These are phyloP conservation scores for Trichoderma harzianum DNA, from an alignment of 2,329 filamentous ascomycete genomes.

Conservation along the genomic window DNA sequence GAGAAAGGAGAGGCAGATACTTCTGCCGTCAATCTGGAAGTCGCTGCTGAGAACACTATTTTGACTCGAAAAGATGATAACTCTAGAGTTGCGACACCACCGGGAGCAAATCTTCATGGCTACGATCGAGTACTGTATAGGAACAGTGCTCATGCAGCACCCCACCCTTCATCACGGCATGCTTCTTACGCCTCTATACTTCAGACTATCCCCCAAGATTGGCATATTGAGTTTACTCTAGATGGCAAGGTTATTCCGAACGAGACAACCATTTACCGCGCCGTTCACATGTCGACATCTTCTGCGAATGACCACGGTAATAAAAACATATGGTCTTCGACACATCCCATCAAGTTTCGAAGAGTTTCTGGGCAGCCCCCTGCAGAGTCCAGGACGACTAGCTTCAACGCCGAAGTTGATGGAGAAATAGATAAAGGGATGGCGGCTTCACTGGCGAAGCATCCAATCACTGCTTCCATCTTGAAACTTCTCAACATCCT, in stretches of 20 bases:
- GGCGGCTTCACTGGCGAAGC: conserved; percentile 76
- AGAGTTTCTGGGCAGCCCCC: conserved; percentile 80
- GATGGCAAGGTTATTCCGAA: conserved; percentile 80
- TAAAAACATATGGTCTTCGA: conserved; percentile 82
- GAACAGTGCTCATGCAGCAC: conserved; percentile 46
- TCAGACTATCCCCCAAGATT: conserved; percentile 79
- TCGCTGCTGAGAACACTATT: conserved; percentile 80
- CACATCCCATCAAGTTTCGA: conserved; percentile 89
- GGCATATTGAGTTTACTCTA: conserved; percentile 95
- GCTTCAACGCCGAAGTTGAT: conserved; percentile 43
- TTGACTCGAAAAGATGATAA: conserved; percentile 91
- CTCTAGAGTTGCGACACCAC: conserved; percentile 78
- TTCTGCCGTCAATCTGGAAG: conserved; percentile 86
- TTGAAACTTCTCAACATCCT: conserved; percentile 83
- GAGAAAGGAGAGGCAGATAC: conserved; percentile 63
- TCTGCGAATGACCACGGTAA: conserved; percentile 60
- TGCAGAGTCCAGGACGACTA: conserved; percentile 64
- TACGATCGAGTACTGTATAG: conserved; percentile 39
- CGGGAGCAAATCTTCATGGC: conserved; percentile 49
- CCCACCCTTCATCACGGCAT: conserved; percentile 59
- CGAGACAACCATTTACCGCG: conserved; percentile 93
- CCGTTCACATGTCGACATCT: conserved; percentile 66
- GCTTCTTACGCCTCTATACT: conserved; percentile 84
- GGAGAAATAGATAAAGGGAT: conserved; percentile 59
- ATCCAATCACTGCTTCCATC: conserved; percentile 82